Evolutionary conservation across 495 filamentous ascomycete species (phyloP), one percentile per base, ranked within the genome.

Genomic region (Penicillium mononematosum): DNA sequence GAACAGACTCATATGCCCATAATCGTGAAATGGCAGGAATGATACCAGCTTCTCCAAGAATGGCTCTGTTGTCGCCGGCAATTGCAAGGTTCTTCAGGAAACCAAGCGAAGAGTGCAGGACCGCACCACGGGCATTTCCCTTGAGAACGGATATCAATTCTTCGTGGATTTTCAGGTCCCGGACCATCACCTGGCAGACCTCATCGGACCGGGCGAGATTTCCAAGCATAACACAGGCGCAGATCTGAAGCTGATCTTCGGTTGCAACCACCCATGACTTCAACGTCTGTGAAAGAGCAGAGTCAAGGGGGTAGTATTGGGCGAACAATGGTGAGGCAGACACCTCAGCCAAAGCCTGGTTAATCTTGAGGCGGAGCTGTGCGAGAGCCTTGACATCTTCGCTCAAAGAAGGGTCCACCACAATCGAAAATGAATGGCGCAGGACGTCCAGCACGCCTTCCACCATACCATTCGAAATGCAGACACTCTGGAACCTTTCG

Each of bases 61-160:
- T 59, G 29, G 70, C 50, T 53, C 87, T 89, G 62, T 92, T 91
- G 5, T 73, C 71, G 9, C 75, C 64, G 2, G 87, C 82, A 54
- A 93, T 85, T 34, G 88, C 86, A 3, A 93, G 77, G 61, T 94
- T 93, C 64, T 90, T 92, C 52, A 92, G 73, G 61, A 92, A 90
- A n/a, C 87, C 81, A 8, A 91, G 76, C 5, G 78, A 75, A 9
- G 87, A 81, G 67, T 91, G 88, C 3, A 88, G 72, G 0, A 89
- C 78, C 25, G 84, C 81, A 8, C 70, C 73, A 22, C 71, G 73
- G 10, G 74, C 61, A 19, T 74, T 68, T 4, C 68, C 70, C 8
- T 70, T 69, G 12, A 91, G 71, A 32, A 86, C 79, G 0, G 64
- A 55, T 36, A 84, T 75, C 8, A 93, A 67, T 2, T 80, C 74